A percentile compares a stretch with the other conserved stretches of the same genome.
phyloP scores from a whole-genome alignment of 2,329 filamentous ascomycete genomes.

The Stachybotrys chartarum region DNA sequence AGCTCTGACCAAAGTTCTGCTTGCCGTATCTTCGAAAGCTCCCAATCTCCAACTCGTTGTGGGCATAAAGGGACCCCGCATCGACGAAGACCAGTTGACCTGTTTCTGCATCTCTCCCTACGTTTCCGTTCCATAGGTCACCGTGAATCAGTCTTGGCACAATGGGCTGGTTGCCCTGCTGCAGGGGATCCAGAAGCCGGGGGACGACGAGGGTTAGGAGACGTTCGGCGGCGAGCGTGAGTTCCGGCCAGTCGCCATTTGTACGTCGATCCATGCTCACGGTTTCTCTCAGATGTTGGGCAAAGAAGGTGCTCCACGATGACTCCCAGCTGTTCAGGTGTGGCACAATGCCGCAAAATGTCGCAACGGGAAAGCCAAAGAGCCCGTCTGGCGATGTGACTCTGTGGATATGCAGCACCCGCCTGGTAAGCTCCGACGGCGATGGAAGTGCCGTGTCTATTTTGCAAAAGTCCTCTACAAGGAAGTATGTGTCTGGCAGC shows the following conservation, averaged over 20 bases:
- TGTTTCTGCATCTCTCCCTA: neutral
- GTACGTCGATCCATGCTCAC: neutral
- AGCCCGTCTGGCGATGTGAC: neutral
- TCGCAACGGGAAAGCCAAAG: neutral
- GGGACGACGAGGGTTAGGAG: neutral
- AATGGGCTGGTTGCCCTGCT: neutral
- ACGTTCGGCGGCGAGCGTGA: neutral
- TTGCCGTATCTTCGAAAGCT: neutral
- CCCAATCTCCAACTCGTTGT: slow-evolving; percentile 1
- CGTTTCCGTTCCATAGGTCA: neutral
- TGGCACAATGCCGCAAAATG: neutral
- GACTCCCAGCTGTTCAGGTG: neutral
- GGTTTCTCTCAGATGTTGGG: neutral
- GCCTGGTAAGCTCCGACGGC: too few relatives aligned
- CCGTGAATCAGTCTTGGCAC: neutral
- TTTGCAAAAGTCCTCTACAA: too few relatives aligned
- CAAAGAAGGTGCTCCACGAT: neutral
- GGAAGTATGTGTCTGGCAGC: too few relatives aligned
- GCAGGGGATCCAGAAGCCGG: neutral
- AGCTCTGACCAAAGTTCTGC: neutral
- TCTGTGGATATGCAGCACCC: neutral
- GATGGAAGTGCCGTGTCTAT: too few relatives aligned
- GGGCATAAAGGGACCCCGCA: neutral
- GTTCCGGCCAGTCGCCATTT: neutral
- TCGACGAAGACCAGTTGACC: neutral